Conservation (phyloP, 768 basidiomycete species). For the Gymnopilus dilepis region DNA sequence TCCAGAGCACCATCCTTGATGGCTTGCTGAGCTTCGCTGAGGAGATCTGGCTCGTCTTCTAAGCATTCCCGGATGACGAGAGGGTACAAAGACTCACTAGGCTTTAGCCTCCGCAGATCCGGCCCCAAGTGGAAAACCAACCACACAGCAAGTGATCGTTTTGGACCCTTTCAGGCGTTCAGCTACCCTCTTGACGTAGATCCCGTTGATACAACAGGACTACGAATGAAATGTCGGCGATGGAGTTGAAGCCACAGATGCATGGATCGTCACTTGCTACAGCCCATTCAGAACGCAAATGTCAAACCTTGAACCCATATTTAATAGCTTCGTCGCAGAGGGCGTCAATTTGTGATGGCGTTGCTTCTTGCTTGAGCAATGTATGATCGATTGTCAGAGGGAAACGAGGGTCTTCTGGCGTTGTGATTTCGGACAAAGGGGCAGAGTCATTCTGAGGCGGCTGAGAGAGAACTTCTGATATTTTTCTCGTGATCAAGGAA, state of each 20-base stretch:
- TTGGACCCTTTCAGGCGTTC: constrained; percentile 42
- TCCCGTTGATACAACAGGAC: constrained; percentile 59
- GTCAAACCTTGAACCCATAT: constrained; percentile 51
- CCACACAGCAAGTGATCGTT: constrained; percentile 49
- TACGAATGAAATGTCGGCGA: constrained; percentile 20
- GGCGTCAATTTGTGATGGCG: constrained; percentile 46
- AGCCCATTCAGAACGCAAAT: not conserved
- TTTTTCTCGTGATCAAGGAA: not conserved
- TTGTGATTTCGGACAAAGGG: constrained; percentile 29
- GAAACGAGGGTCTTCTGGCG: constrained; percentile 36
- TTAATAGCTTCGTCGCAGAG: constrained; percentile 54
- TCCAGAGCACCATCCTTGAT: constrained; percentile 52
- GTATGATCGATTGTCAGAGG: constrained; percentile 54
- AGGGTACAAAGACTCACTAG: constrained; percentile 38
- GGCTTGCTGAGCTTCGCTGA: constrained; percentile 53
- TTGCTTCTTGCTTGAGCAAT: constrained; percentile 54
- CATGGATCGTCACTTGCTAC: not conserved
- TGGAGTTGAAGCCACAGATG: not conserved
- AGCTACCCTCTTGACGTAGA: constrained; percentile 47
- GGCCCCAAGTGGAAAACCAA: constrained; percentile 59
- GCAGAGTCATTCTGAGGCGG: constrained; percentile 8
- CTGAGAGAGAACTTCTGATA: constrained; percentile 28
- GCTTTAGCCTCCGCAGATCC: constrained; percentile 47
- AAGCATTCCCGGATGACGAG: not conserved
- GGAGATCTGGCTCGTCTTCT: constrained; percentile 9